Evolutionary conservation across 306 rosid species (phyloP).

Genomic region (Cucurbita ficifolia): DNA sequence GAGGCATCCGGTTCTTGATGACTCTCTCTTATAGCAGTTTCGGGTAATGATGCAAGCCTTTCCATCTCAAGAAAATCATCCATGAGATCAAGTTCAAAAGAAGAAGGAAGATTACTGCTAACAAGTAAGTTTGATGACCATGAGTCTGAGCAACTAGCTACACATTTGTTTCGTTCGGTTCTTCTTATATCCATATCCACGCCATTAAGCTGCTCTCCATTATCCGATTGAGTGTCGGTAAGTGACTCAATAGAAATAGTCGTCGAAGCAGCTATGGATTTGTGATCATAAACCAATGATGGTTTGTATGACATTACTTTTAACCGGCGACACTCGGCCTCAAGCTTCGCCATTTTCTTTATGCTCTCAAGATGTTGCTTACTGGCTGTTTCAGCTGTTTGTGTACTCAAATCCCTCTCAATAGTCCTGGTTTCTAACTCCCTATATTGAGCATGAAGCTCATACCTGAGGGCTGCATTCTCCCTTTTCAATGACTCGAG

Average conservation of each 20-base stretch:
- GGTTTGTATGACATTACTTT: constrained; percentile 31
- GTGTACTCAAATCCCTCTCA: constrained; percentile 87
- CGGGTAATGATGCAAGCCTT: constrained; percentile 59
- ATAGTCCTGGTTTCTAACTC: constrained; percentile 69
- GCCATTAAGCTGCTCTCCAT: constrained; percentile 35
- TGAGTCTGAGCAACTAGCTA: constrained; percentile 47
- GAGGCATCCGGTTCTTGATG: constrained; percentile 24
- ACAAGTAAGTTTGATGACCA: constrained; percentile 57
- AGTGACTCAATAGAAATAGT: constrained; percentile 44
- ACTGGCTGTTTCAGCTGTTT: constrained; percentile 90
- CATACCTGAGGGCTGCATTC: constrained; percentile 54
- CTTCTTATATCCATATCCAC: constrained; percentile 32
- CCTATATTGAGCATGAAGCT: constrained; percentile 45
- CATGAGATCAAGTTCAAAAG: constrained; percentile 61
- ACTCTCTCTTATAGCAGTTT: constrained; percentile 22
- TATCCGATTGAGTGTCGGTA: constrained; percentile 66
- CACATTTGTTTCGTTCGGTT: constrained; percentile 41
- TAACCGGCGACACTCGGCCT: constrained; percentile 80
- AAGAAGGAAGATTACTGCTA: constrained; percentile 29
- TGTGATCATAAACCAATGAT: constrained; percentile 15
- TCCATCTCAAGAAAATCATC: constrained; percentile 99
- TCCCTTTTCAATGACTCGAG: constrained; percentile 55
- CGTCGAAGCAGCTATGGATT: constrained; percentile 47
- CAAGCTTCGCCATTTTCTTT: constrained; percentile 77
- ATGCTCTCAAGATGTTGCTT: constrained; percentile 87